phyloP scores from a whole-genome alignment of 2,329 filamentous ascomycete genomes.

The Colletotrichum sp. region DNA sequence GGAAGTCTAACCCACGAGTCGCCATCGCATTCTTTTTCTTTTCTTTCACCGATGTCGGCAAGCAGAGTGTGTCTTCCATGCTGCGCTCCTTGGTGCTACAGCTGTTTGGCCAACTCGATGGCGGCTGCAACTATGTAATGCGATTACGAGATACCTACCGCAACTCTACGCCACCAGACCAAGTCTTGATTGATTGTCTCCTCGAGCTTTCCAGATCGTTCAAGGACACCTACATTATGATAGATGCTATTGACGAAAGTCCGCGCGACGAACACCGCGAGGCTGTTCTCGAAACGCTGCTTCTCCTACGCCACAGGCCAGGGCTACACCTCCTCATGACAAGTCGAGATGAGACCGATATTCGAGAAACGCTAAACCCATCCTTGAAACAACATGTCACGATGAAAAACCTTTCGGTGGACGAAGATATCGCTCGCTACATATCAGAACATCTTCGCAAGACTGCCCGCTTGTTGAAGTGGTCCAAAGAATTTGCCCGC shows the following conservation, averaged over 20 bases:
- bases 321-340: conserved; percentile 35
- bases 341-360: conserved; percentile 37
- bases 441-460: neutral
- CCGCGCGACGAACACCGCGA: conserved; percentile 22
- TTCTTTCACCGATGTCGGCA: conserved; percentile 38
- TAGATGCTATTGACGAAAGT: conserved; percentile 44
- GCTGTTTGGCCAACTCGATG: conserved; percentile 26
- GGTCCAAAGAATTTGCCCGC: neutral
- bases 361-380: conserved; percentile 25
- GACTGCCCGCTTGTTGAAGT: neutral
- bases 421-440: neutral
- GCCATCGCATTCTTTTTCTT: conserved; percentile 45
- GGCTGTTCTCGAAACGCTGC: conserved; percentile 24
- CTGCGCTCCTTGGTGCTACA: conserved; percentile 38
- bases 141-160: neutral
- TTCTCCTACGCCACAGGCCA: conserved; percentile 15
- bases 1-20: conserved; percentile 23
- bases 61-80: conserved; percentile 34
- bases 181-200: conserved; percentile 21
- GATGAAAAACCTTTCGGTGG: neutral
- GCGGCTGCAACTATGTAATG: neutral
- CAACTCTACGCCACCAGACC: neutral
- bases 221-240: conserved; percentile 34
- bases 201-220: conserved; percentile 29
- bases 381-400: conserved; percentile 11